phyloP scores from a whole-genome alignment of 345 rosid genomes.

The Salix caprea region DNA sequence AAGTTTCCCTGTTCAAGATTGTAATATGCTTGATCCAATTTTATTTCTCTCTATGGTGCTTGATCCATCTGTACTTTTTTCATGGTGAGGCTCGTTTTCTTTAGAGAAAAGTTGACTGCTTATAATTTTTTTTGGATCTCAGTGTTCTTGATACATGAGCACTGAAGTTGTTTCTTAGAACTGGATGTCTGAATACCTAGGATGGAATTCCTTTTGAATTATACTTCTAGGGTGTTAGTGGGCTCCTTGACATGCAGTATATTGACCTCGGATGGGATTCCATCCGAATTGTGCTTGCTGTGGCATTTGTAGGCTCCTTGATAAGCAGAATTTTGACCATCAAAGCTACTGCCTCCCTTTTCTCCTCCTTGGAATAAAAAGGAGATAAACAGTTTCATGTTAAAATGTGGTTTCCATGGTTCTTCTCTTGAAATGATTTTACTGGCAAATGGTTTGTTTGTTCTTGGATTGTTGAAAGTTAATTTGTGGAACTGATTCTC shows the following conservation, averaged over 20 bases:
- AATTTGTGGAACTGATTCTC: conserved; percentile 3
- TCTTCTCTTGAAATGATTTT: not conserved
- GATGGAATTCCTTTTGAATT: too few species aligned
- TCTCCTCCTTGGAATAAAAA: not conserved
- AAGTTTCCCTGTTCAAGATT: conserved; percentile 35
- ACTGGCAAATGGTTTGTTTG: not conserved
- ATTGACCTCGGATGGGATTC: not conserved
- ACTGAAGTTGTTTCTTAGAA: not conserved
- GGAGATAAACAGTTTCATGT: not conserved
- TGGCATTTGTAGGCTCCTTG: too few species aligned
- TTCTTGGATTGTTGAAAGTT: not conserved
- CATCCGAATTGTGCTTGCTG: too few species aligned
- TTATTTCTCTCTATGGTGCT: not conserved
- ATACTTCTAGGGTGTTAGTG: too few species aligned
- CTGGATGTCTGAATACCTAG: not conserved
- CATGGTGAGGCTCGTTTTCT: not conserved
- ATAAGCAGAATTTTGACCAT: too few species aligned
- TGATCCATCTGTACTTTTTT: not conserved
- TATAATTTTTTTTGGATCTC: not conserved
- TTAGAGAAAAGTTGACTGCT: not conserved
- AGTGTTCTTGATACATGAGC: not conserved
- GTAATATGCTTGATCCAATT: not conserved
- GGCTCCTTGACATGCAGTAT: too few species aligned
- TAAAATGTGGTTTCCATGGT: not conserved
- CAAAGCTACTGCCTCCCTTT: not conserved